A percentile compares a stretch with the other conserved stretches of the same genome.
Evolutionary conservation across 2,329 filamentous ascomycete species (phyloP).

Genomic region (Cercospora berteroae): DNA sequence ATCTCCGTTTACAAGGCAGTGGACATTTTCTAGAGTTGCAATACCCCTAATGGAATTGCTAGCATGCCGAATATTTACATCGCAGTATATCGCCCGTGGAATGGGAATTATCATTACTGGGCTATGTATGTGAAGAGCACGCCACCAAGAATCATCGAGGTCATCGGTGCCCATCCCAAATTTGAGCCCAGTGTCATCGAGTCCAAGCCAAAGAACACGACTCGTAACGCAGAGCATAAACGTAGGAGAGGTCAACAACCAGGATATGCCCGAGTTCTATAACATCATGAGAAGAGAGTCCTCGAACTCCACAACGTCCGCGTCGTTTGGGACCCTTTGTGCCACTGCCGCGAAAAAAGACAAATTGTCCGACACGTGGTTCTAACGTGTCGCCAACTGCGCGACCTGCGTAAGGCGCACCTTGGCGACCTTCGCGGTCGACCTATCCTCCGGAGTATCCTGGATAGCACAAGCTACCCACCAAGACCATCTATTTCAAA

Average conservation of each 20-base stretch:
- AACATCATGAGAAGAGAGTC: too few species aligned
- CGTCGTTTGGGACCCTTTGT: too few species aligned
- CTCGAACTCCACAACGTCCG: too few species aligned
- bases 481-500: conserved; percentile 19
- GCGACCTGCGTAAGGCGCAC: too few species aligned
- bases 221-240: neutral
- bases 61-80: neutral
- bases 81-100: neutral
- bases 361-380: too few species aligned
- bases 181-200: neutral
- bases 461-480: conserved; percentile 21
- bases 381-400: too few species aligned
- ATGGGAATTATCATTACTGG: neutral
- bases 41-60: neutral
- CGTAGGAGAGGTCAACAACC: neutral
- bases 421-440: neutral
- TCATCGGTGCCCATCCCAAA: neutral
- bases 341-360: too few species aligned
- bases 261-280: neutral
- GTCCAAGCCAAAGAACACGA: neutral
- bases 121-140: neutral
- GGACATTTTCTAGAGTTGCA: neutral
- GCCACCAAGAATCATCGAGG: neutral
- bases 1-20: neutral
- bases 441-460: conserved; percentile 17